Conservation (phyloP, 306 rosid species). For the Trifolium dubium region DNA sequence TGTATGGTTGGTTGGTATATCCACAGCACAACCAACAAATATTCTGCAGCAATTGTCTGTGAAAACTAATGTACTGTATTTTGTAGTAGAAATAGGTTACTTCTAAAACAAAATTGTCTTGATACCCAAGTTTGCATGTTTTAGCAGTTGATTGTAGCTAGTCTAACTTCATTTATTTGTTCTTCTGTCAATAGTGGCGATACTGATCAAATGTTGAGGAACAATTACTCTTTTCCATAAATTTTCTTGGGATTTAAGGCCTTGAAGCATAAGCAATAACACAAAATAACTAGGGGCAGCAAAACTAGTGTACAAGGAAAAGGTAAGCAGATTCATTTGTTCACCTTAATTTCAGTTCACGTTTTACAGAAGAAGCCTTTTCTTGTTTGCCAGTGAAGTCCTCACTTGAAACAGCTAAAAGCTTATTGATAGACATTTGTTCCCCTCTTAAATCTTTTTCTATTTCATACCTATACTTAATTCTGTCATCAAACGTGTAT, state of each 20-base stretch:
- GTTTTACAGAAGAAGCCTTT: conserved; percentile 38
- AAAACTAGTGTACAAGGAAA: conserved; percentile 22
- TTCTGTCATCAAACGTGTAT: conserved; percentile 72
- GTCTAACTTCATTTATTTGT: neutral
- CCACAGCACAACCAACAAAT: conserved; percentile 22
- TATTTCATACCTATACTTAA: conserved; percentile 73
- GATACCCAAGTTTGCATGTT: neutral
- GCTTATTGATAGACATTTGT: conserved; percentile 70
- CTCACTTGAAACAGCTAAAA: conserved; percentile 65
- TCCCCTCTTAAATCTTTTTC: conserved; percentile 52
- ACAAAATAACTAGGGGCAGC: conserved; percentile 22
- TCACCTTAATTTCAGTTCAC: conserved; percentile 38
- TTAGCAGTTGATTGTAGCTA: neutral
- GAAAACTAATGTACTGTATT: conserved; percentile 7
- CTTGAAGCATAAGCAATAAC: conserved; percentile 20
- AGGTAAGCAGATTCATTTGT: conserved; percentile 20
- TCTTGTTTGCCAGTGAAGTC: conserved; percentile 46
- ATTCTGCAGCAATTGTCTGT: conserved; percentile 2
- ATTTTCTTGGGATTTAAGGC: neutral
- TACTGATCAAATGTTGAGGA: conserved; percentile 4
- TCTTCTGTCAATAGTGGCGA: neutral
- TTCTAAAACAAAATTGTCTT: conserved; percentile 2
- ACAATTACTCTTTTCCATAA: neutral
- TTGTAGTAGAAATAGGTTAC: neutral
- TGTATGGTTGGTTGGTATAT: neutral